phyloP scores from a whole-genome alignment of 1,284 basidiomycete genomes.

The Apiotrichum mycotoxinovorans region DNA sequence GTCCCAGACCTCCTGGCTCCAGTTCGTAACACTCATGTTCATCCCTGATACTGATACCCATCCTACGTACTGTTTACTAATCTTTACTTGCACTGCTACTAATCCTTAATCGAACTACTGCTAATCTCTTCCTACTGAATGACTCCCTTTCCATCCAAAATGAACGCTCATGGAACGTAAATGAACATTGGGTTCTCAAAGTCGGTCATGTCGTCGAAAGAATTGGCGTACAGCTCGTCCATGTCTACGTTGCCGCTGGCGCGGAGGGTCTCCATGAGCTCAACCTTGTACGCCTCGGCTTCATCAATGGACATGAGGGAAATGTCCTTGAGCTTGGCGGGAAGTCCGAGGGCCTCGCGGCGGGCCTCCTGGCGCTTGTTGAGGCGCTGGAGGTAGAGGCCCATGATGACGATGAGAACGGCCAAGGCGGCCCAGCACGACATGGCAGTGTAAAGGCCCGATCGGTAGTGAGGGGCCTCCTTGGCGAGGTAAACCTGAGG shows the following conservation, averaged over 20 bases:
- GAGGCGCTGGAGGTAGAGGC: conserved; percentile 37
- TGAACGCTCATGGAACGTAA: conserved; percentile 7
- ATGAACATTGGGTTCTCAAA: conserved; percentile 16
- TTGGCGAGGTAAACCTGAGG: conserved; percentile 40
- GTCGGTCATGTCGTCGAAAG: conserved; percentile 18
- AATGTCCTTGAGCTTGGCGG: conserved; percentile 41
- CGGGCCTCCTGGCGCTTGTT: conserved; percentile 38
- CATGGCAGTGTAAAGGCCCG: conserved; percentile 45
- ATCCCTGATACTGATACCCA: too few species aligned
- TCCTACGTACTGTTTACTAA: too few species aligned
- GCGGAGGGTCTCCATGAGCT: conserved; percentile 20
- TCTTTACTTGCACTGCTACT: too few species aligned
- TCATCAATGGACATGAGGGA: conserved; percentile 35
- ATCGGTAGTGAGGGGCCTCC: conserved; percentile 37
- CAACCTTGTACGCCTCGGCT: conserved; percentile 31
- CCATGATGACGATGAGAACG: conserved; percentile 37
- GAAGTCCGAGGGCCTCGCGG: conserved; percentile 39
- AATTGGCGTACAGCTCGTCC: neutral
- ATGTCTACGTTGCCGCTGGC: conserved; percentile 10
- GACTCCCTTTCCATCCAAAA: too few species aligned
- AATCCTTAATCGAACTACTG: too few species aligned
- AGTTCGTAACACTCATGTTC: too few species aligned
- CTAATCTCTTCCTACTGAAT: too few species aligned
- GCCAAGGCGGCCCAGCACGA: conserved; percentile 33
- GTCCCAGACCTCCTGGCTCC: too few species aligned